A percentile compares a stretch with the other conserved stretches of the same genome.
phyloP scores from a whole-genome alignment of 345 rosid species.

The Conringia planisiliqua region DNA sequence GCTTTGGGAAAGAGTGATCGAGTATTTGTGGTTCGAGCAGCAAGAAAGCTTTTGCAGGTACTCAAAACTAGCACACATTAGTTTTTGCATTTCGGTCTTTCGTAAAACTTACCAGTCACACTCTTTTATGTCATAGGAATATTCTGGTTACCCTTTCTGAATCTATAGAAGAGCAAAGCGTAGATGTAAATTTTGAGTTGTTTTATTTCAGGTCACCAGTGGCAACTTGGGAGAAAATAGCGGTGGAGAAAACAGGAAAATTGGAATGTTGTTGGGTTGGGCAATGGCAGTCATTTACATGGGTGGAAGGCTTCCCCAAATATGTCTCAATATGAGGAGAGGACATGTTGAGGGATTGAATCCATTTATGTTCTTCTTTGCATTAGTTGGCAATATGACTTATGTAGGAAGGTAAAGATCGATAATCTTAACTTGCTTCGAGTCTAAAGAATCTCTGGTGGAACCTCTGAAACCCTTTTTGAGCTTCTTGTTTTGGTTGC shows the following conservation, averaged over 20 bases:
- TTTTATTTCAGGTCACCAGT: constrained; percentile 42
- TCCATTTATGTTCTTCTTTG: constrained; percentile 82
- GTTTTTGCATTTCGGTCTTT: background rate
- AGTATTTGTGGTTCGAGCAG: constrained; percentile 45
- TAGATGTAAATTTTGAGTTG: background rate
- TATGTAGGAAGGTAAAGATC: constrained; percentile 67
- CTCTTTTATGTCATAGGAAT: background rate
- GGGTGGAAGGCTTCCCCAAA: constrained; percentile 94
- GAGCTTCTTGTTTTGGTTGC: constrained; percentile 13
- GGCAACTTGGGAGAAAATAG: constrained; percentile 30
- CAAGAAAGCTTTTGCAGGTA: constrained; percentile 77
- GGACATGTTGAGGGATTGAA: constrained; percentile 86
- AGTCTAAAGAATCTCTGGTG: background rate
- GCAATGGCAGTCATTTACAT: constrained; percentile 83
- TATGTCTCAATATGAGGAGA: constrained; percentile 73
- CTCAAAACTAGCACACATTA: background rate
- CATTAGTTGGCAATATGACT: constrained; percentile 70
- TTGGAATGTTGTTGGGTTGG: constrained; percentile 73
- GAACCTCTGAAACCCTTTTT: background rate
- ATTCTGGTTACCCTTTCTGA: background rate
- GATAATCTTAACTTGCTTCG: background rate
- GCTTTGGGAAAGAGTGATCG: constrained; percentile 35
- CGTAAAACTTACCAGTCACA: background rate
- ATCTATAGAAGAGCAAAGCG: background rate
- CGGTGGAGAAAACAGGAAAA: constrained; percentile 35